phyloP scores from a whole-genome alignment of 2,329 filamentous ascomycete genomes.

The Colletotrichum shisoi region DNA sequence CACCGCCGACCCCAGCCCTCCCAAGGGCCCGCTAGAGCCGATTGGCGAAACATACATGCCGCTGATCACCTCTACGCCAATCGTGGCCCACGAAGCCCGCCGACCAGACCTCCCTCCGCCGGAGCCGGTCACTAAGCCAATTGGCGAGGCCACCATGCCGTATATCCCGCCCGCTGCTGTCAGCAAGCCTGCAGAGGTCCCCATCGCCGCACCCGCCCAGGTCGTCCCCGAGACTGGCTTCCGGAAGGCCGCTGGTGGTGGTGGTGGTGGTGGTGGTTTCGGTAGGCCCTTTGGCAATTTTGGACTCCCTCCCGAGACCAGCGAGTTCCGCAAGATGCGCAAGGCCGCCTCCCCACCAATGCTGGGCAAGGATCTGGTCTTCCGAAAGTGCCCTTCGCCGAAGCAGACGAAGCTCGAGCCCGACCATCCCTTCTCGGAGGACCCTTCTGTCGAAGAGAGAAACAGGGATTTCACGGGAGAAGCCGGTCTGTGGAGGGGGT shows the following conservation, averaged over 20 bases:
- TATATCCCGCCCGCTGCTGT: slow-evolving; percentile 13
- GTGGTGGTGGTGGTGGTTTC: slow-evolving; percentile 49
- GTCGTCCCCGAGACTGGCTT: slow-evolving; percentile 55
- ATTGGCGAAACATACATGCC: slow-evolving; percentile 40
- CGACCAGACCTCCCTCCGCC: slow-evolving; percentile 27
- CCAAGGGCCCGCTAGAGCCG: slow-evolving; percentile 16
- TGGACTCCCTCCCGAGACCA: slow-evolving; percentile 46
- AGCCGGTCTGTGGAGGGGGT: slow-evolving; percentile 79
- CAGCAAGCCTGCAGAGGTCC: slow-evolving; percentile 37
- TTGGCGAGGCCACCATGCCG: slow-evolving; percentile 33
- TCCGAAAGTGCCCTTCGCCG: slow-evolving; percentile 83
- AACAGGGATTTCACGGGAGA: slow-evolving; percentile 65
- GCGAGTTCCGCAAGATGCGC: slow-evolving; percentile 57
- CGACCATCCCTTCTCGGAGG: slow-evolving; percentile 68
- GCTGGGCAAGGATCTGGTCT: slow-evolving; percentile 81
- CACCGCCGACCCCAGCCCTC: slow-evolving; percentile 15
- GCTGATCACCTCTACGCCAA: slow-evolving; percentile 24
- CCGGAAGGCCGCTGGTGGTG: slow-evolving; percentile 46
- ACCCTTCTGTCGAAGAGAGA: slow-evolving; percentile 56
- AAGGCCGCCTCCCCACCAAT: slow-evolving; percentile 77
- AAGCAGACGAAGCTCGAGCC: slow-evolving; percentile 85
- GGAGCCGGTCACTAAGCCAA: slow-evolving; percentile 18
- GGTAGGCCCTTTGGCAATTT: slow-evolving; percentile 56
- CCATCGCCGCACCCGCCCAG: slow-evolving; percentile 44
- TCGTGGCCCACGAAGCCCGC: slow-evolving; percentile 18